Conservation (phyloP, 2,329 filamentous ascomycete genomes). For the Parastagonospora avenae region DNA sequence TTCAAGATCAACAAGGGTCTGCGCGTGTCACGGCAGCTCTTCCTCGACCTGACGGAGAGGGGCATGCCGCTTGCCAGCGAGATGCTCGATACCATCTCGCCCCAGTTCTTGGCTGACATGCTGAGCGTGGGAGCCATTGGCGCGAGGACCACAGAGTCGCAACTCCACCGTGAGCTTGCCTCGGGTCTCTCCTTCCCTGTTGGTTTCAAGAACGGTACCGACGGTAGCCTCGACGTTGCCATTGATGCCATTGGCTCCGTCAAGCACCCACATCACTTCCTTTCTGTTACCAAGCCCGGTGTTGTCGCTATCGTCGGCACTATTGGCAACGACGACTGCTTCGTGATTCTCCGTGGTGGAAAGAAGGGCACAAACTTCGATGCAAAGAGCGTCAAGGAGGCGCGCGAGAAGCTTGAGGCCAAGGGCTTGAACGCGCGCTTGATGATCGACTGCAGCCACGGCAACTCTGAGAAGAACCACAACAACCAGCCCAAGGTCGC, state of each 20-base stretch:
- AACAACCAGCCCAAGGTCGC: slow-evolving; percentile 97
- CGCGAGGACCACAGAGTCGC: slow-evolving; percentile 94
- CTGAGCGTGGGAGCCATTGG: slow-evolving; percentile 92
- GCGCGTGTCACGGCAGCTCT: slow-evolving; percentile 83
- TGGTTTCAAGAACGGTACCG: slow-evolving; percentile 99
- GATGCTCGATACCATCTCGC: slow-evolving; percentile 98
- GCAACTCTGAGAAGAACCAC: slow-evolving; percentile 95
- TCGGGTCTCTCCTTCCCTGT: slow-evolving; percentile 96
- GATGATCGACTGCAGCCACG: slow-evolving; percentile 98
- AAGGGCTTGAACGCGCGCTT: slow-evolving; percentile 76
- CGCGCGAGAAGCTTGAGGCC: slow-evolving; percentile 77
- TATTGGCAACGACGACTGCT: slow-evolving; percentile 94
- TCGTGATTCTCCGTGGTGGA: slow-evolving; percentile 91
- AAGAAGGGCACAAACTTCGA: slow-evolving; percentile 95
- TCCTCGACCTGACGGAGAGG: slow-evolving; percentile 86
- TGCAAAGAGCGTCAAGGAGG: slow-evolving; percentile 78
- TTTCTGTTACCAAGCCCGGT: slow-evolving; percentile 95
- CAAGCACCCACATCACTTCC: slow-evolving; percentile 90
- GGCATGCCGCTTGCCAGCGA: slow-evolving; percentile 97
- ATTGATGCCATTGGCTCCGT: slow-evolving; percentile 96
- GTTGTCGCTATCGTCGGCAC: slow-evolving; percentile 95
- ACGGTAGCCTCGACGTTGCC: slow-evolving; percentile 85
- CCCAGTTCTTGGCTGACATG: slow-evolving; percentile 93
- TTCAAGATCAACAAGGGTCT: slow-evolving; percentile 99
- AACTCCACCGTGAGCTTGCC: slow-evolving; percentile 92